A percentile compares a stretch with the other conserved stretches of the same genome.
phyloP scores from a whole-genome alignment of 148 eudicot genomes.

The Rhododendron ferrugineum region DNA sequence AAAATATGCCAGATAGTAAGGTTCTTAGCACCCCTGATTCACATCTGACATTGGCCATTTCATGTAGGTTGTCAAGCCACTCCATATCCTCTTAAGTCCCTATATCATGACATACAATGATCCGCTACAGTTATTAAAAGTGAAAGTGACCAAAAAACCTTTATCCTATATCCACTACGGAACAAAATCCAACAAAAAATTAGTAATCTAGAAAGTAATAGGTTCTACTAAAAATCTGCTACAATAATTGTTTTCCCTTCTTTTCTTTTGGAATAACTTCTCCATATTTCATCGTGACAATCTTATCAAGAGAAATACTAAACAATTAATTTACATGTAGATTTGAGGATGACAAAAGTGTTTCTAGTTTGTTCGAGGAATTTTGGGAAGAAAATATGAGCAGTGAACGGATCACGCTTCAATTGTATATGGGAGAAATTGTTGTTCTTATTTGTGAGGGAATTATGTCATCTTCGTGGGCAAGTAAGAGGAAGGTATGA shows the following conservation, averaged over 20 bases:
- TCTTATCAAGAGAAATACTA: neutral
- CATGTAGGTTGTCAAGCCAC: neutral
- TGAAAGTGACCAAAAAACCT: neutral
- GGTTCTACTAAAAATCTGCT: neutral
- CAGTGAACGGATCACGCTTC: slow-evolving; percentile 83
- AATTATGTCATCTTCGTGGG: slow-evolving; percentile 79
- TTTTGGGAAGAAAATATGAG: slow-evolving; percentile 94
- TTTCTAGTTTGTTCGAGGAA: slow-evolving; percentile 75
- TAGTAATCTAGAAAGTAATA: neutral
- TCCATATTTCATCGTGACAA: neutral
- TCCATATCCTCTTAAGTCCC: neutral
- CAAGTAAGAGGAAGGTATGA: slow-evolving; percentile 68
- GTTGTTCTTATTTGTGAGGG: slow-evolving; percentile 67
- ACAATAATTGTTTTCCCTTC: neutral
- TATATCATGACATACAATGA: neutral
- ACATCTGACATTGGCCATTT: neutral
- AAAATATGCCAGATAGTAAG: neutral
- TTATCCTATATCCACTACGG: neutral
- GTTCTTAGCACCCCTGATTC: neutral
- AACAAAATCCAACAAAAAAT: neutral
- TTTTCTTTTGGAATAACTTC: neutral
- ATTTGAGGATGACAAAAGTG: slow-evolving; percentile 90
- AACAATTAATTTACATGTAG: slow-evolving; percentile 32
- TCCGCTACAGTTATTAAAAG: neutral
- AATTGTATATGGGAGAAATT: slow-evolving; percentile 77